Evolutionary conservation across 192 early-diverging fungal genomes (phyloP), one percentile per base, ranked within the genome.

Genomic region (Linnemannia schmuckeri): DNA sequence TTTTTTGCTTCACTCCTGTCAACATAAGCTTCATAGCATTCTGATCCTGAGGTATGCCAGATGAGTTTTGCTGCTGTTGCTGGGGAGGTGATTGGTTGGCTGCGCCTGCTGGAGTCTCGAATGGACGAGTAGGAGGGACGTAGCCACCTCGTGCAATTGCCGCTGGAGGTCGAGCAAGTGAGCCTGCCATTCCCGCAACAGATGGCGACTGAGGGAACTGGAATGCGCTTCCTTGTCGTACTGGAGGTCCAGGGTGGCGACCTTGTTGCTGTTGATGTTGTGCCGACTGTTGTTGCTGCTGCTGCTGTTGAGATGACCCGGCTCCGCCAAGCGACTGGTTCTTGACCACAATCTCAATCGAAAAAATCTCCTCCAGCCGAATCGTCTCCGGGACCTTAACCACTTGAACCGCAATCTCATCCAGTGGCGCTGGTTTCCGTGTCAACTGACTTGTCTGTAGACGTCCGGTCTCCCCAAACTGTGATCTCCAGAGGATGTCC

Each of bases 401-500:
- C 0, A 94, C 92, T 33, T 90, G 87, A 0, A 97, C 85, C 27
- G 95, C 92, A 77, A 96, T 90, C 12, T 94, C 93, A 22, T 97
- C 95, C 84, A 96, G 82, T 15, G 92, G 82, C 0, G 95, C 93
- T 15, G 96, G 91, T 89, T 97, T 98, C 57, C 97, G 94, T 77
- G 93, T 89, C 54, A 99, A 90, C 88, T 98, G 97, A 22, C 96
- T 95, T 44, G 98, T 99, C 89, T 99, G 97, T 74, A 98, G 88
- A 12, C 97, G 92, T 1, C 97, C 98, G 0, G 94, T 91, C 86
- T 96, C 96, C 41, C 98, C 97, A 73, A 98, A 94, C 17, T 93
- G 91, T n/a, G 96, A 95, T 46, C 96, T 90, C 98, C 98, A 99
- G n/a, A 95, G 89, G 75, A 99, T 99, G 85, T 99, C 97, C 70